Base-by-base conservation (phyloP, 148 eudicot genomes). In the Silene uniflora region DNA sequence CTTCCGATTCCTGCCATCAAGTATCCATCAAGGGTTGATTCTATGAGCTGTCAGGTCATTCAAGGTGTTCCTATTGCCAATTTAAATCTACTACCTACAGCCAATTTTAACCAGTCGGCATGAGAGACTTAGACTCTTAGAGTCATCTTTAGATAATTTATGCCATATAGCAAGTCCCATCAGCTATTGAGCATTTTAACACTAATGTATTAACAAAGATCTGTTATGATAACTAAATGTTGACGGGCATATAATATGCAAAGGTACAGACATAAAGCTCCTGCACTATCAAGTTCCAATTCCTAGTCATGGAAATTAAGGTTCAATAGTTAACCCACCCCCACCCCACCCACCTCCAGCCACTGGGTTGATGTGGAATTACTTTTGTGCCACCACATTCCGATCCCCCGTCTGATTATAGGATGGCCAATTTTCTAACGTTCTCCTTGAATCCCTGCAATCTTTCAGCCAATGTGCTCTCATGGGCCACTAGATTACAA, bases 91-190 rank as follows among this genome's bases (percentile, higher is more conserved):
- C 70, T 49, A 64, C 16, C 59, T 44, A n/a, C 78, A 27, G 25
- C 55, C 59, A 59, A 32, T 29, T 25, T 67, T 75, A 39, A 42
- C 71, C 23, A 66, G 44, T 19, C 62, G 52, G 61, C 77, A 25
- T 17, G 46, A 39, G 62, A 64, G 29, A 22, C 44, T 29, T 64
- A 47, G 35, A 32, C 35, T 32, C 35, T 32, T 32, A 32, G 10
- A 27, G 68, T 42, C 23, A 42, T 32, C 12, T 49, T 58, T 25
- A 76, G 23, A 19, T 62, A 13, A 72, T 17, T 42, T 18, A 19
- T 6, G 22, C 18, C 22, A 54, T 71, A 47, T 52, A 27, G 23
- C 12, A 29, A 29, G 55, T 39, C 47, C 47, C 71, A 52, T 64
- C 46, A 75, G 62, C 62, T 58, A 8, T 22, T 27, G 47, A 52